A percentile compares a stretch with the other conserved stretches of the same genome.
These are phyloP conservation scores for Ilex aquifolium DNA, from an alignment of 257 asterid species.

Conservation along the genomic window DNA sequence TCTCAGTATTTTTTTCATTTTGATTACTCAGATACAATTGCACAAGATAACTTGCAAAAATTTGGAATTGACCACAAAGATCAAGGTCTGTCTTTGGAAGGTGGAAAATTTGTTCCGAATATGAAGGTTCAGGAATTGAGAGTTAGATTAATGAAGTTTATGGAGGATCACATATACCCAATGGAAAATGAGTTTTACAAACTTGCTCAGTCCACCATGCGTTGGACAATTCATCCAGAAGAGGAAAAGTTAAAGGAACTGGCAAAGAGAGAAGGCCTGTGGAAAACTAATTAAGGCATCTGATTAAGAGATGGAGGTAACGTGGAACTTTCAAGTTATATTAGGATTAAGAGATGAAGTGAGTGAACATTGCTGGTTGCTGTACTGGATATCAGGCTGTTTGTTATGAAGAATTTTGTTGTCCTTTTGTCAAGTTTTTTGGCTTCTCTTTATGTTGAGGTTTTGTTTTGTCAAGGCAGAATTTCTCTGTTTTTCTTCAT, in stretches of 20 bases:
- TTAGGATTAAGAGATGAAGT: too few relatives aligned
- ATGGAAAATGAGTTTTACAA: not conserved
- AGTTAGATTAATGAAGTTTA: not conserved
- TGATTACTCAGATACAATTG: conserved; percentile 26
- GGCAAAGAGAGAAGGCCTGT: not conserved
- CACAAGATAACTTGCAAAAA: conserved; percentile 18
- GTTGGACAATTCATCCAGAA: not conserved
- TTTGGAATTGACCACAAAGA: not conserved
- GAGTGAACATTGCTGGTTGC: too few relatives aligned
- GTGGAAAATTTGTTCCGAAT: not conserved
- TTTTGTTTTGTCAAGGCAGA: too few relatives aligned
- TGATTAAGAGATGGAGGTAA: too few relatives aligned
- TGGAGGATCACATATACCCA: not conserved
- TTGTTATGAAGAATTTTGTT: too few relatives aligned
- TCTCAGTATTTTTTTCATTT: conserved; percentile 1
- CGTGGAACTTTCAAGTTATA: too few relatives aligned
- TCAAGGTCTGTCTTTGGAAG: not conserved
- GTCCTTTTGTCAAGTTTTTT: too few relatives aligned
- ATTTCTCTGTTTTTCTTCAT: too few relatives aligned
- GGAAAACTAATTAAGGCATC: too few relatives aligned
- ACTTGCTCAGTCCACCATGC: not conserved
- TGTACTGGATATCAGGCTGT: too few relatives aligned
- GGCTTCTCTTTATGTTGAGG: too few relatives aligned
- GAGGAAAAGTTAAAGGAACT: not conserved
- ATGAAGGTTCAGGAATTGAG: not conserved